Evolutionary conservation across 805 yeast species (phyloP), one percentile per base, ranked within the genome.

Genomic region (Kurtzmaniella cleridarum): DNA sequence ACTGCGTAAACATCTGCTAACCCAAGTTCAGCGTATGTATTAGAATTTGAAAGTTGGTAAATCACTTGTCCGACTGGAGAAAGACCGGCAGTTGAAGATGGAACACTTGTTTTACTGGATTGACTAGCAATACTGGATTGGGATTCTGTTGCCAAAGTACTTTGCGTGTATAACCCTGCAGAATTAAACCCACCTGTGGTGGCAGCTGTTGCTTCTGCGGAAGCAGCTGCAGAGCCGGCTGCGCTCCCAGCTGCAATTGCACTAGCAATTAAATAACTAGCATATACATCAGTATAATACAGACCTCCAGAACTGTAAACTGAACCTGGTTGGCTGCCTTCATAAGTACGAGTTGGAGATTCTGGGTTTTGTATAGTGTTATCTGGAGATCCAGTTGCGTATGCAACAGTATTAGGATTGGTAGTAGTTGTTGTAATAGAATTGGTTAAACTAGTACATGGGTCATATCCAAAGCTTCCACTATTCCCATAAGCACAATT

Each of bases 1-100:
- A 66, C 42, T 24, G 66, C 55, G 41, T 68, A 68, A 18, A 62
- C 64, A 32, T 68, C 70, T 3, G 73, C 53, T 15, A 68, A 53
- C 1, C 74, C 74, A 42, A 68, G 51, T 36, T 63, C 63, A 13
- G 49, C 34, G 35, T 57, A 58, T 12, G 49, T 46, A 32, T 20
- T 20, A 5, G 24, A 20, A 8, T 20, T 20, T 20, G 38, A 13
- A 8, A 13, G 13, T 17, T 7, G 4, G n/a, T 20, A 20, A 20
- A 20, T 23, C 15, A 24, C 30, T 24, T 11, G 23, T 5, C 28
- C 16, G 11, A 12, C 29, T 12, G 39, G 11, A 2, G 24, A 20
- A 20, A 20, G 24, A 20, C 34, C 14, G 20, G 13, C 39, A 34
- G 39, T 37, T n/a, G 46, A 41, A 31, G 45, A 30, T 8, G 32